Evolutionary conservation across 805 yeast genomes (phyloP).

Genomic region (Maudiozyma saulgeensis): DNA sequence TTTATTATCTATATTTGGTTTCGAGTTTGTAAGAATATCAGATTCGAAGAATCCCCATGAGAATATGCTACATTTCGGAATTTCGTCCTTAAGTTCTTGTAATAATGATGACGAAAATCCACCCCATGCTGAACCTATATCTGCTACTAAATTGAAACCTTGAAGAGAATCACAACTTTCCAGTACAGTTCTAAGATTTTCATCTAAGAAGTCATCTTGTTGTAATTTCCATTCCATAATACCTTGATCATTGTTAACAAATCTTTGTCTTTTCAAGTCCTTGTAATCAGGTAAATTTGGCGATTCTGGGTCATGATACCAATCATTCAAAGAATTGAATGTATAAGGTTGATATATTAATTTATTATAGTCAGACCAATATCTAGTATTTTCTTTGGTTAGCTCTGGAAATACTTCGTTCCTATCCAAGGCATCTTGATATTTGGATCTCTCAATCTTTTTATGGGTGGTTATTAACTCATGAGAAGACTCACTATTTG

Average conservation of each 20-base stretch:
- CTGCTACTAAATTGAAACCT: constrained; percentile 64
- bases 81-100: constrained; percentile 56
- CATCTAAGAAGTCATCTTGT: constrained; percentile 46
- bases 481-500: constrained; percentile 4
- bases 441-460: constrained; percentile 41
- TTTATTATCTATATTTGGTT: constrained; percentile 7
- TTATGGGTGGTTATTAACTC: constrained; percentile 28
- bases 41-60: constrained; percentile 39
- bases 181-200: constrained; percentile 46
- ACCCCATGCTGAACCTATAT: constrained; percentile 76
- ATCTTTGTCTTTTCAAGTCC: constrained; percentile 22
- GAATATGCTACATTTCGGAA: constrained; percentile 39
- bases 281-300: constrained; percentile 26
- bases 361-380: constrained; percentile 76
- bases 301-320: constrained; percentile 36
- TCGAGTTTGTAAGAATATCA: constrained; percentile 12
- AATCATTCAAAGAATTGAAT: constrained; percentile 44
- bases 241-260: constrained; percentile 48
- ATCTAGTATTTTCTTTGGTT: constrained; percentile 35
- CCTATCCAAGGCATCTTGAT: constrained; percentile 54
- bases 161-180: constrained; percentile 69
- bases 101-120: constrained; percentile 53
- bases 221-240: constrained; percentile 42
- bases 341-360: constrained; percentile 57
- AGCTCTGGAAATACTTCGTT: constrained; percentile 33